Evolutionary conservation across 2,329 filamentous ascomycete genomes (phyloP), one percentile per base, ranked within the genome.

Genomic region (Colletotrichum sp.): DNA sequence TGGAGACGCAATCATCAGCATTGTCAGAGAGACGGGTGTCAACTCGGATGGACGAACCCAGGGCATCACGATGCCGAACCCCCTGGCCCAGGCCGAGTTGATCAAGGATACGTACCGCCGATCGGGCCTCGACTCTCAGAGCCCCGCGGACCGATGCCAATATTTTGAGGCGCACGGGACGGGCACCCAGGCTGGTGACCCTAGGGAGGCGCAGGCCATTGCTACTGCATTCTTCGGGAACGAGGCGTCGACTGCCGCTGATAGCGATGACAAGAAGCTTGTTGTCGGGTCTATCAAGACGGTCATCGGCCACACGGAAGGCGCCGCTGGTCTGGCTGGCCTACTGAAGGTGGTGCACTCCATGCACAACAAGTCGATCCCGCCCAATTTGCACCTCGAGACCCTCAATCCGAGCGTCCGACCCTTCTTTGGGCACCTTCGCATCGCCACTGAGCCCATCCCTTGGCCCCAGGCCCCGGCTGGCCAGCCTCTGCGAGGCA

Each of bases 91-190:
- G 72, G 78, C 80, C 8, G 74, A 78, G 7, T 78, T 87, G 7
- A 87, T 88, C 68, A 74, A 78, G 6, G 73, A 78, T 3, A 83
- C 82, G 0, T 87, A 87, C 75, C 66, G 71, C 3, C 77, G 78
- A 36, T 83, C 84, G 12, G 83, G 84, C 4, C 78, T 87, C 6
- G 80, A 85, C 69, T 74, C 79, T 4, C 66, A 69, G 7, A 76
- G 76, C 27, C 64, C 70, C 2, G 78, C 82, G 9, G 77, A 81
- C n/a, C 79, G 84, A 6, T 79, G 76, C 8, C 84, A 86, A 66
- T 87, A 82, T 74, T 85, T 87, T 24, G 84, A 87, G 69, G 83
- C 83, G 4, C 86, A 87, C 73, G 85, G 85, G 29, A 87, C 86
- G 4, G 86, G 85, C 2, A 82, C 80, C 1, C 76, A 76, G 13